phyloP scores from a whole-genome alignment of 306 rosid species.

The Mucuna pruriens region DNA sequence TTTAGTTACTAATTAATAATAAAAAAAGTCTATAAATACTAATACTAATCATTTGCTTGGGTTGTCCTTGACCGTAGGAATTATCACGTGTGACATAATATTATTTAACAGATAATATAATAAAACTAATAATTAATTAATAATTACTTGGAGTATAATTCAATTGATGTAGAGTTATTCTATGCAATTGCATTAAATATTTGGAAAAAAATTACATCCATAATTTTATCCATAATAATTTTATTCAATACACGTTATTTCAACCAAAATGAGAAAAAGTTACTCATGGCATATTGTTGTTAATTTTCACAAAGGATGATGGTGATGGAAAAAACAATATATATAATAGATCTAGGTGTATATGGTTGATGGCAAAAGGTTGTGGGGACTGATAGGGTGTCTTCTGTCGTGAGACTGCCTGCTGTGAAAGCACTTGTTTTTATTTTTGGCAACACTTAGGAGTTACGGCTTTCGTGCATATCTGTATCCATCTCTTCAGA shows the following conservation, averaged over 20 bases:
- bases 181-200: no score
- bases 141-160: no score
- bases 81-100: no score
- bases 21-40: no score
- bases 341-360: not conserved
- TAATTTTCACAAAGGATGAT: not conserved
- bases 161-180: no score
- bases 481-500: not conserved
- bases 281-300: not conserved
- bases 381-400: conserved; percentile 39
- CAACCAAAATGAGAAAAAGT: not conserved
- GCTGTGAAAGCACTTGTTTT: conserved; percentile 34
- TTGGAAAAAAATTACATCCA: no score
- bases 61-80: no score
- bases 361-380: not conserved
- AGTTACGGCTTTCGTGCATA: not conserved
- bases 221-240: no score
- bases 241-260: no score
- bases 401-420: conserved; percentile 30
- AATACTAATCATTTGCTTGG: no score
- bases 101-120: not conserved
- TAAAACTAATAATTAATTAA: no score
- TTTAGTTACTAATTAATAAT: no score
- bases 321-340: not conserved
- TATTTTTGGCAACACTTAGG: conserved; percentile 34